Percentiles rank a stretch among this genome's conserved stretches.
Evolutionary conservation across 352 stramenopile species (phyloP).

Genomic region (Phytopythium vexans): DNA sequence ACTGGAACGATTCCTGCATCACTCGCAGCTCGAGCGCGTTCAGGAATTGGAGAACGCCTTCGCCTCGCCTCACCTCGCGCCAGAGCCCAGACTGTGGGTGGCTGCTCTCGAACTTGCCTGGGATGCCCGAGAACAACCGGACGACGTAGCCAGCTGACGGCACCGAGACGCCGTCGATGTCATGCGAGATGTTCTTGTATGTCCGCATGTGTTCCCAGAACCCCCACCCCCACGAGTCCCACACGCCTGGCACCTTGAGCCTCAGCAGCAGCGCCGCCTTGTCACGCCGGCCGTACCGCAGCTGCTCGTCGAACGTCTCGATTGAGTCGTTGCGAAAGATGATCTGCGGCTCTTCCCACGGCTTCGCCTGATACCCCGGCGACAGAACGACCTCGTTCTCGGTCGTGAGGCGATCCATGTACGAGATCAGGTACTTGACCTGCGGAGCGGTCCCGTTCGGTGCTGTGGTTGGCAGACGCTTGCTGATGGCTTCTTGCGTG

Average conservation of each 20-base stretch:
- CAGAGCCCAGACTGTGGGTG: slow-evolving; percentile 20
- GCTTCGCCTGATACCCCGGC: slow-evolving; percentile 20
- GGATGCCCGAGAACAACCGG: slow-evolving; percentile 41
- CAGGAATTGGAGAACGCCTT: slow-evolving; percentile 35
- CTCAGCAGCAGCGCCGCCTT: slow-evolving; percentile 46
- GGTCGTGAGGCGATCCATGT: slow-evolving; percentile 42
- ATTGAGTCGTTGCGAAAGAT: slow-evolving; percentile 46
- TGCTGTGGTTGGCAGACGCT: slow-evolving; percentile 6
- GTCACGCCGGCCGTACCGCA: slow-evolving; percentile 49
- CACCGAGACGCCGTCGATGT: slow-evolving; percentile 23
- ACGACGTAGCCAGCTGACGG: slow-evolving; percentile 41
- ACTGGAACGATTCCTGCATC: slow-evolving; percentile 33
- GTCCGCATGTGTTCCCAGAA: slow-evolving; percentile 36
- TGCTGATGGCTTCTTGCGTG: slow-evolving; percentile 3
- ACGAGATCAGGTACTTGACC: slow-evolving; percentile 51
- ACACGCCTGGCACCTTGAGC: slow-evolving; percentile 34
- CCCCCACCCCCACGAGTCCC: slow-evolving; percentile 47
- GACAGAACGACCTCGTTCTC: slow-evolving; percentile 47
- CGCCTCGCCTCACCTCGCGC: slow-evolving; percentile 47
- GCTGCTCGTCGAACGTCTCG: slow-evolving; percentile 49
- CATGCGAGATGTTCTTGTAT: slow-evolving; percentile 32
- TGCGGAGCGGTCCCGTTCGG: slow-evolving; percentile 5
- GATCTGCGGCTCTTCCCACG: slow-evolving; percentile 55
- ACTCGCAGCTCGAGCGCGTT: slow-evolving; percentile 36
- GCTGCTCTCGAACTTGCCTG: slow-evolving; percentile 21